A percentile compares a stretch with the other conserved stretches of the same genome.
Evolutionary conservation across 208 protist species (phyloP).

Genomic region (Perkinsela sp.): DNA sequence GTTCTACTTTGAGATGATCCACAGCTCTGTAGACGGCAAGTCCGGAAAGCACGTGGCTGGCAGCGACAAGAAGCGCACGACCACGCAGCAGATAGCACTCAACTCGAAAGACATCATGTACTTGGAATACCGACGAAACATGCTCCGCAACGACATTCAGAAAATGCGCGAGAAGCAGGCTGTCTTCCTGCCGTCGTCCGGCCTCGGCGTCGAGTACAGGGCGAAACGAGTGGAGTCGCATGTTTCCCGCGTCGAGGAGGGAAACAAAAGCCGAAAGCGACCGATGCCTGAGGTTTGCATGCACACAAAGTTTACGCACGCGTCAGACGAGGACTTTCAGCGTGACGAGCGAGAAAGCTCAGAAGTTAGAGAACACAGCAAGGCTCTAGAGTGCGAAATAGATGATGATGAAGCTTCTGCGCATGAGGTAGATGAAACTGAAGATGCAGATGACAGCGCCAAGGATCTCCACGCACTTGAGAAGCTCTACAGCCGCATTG

Average conservation of each 20-base stretch:
- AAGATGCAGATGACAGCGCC: neutral
- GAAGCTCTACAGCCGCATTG: neutral
- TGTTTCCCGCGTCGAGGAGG: neutral
- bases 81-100: neutral
- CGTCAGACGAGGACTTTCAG: neutral
- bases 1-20: slow-evolving; percentile 72
- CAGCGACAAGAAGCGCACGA: neutral
- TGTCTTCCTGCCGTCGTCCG: neutral
- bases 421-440: neutral
- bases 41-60: slow-evolving; percentile 12
- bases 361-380: neutral
- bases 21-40: slow-evolving; percentile 44
- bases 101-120: neutral
- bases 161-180: neutral
- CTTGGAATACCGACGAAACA: neutral
- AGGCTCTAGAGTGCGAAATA: neutral
- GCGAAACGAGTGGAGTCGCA: neutral
- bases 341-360: too few species aligned
- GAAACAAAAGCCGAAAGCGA: neutral
- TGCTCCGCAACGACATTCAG: neutral
- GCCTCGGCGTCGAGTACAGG: neutral
- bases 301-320: neutral
- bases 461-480: neutral
- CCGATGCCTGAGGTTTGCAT: neutral
- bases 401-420: too few species aligned